These are phyloP conservation scores for Tetratostichococcus sp. DNA, from an alignment of 139 green algal species.

Conservation along the genomic window DNA sequence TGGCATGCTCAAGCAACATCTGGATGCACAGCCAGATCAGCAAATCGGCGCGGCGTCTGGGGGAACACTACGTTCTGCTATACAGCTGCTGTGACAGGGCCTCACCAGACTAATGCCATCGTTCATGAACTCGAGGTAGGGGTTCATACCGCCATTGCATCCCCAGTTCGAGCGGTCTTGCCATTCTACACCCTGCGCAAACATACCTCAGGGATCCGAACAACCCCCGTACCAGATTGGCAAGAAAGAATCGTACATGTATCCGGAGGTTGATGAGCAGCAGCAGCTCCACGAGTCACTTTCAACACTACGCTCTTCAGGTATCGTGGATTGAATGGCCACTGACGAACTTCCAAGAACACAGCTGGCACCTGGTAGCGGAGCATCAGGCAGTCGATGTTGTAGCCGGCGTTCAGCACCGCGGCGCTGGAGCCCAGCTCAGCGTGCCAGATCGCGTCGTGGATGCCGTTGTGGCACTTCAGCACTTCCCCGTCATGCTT, in stretches of 20 bases:
- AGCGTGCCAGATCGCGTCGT: slow-evolving; percentile 38
- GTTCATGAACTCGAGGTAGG: not conserved
- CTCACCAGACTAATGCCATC: not conserved
- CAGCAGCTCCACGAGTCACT: no score
- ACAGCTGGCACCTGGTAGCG: slow-evolving; percentile 21
- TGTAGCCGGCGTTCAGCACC: slow-evolving; percentile 62
- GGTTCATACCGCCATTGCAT: not conserved
- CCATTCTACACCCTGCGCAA: not conserved
- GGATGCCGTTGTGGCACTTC: slow-evolving; percentile 45
- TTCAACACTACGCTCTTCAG: no score
- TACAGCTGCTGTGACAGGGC: no score
- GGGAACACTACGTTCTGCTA: no score
- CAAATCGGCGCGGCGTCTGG: no score
- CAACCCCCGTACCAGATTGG: no score
- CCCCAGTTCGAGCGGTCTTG: not conserved
- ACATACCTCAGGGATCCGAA: not conserved
- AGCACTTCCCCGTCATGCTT: slow-evolving; percentile 40
- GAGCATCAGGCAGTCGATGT: slow-evolving; percentile 66
- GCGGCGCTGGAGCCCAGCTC: slow-evolving; percentile 61
- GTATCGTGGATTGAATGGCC: no score
- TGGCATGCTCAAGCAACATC: no score
- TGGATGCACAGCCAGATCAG: no score
- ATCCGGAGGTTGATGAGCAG: no score
- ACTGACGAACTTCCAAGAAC: no score
- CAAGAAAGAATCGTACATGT: no score